Percentiles rank a stretch among this genome's conserved stretches.
These are phyloP conservation scores for Berkeleyomyces rouxiae DNA, from an alignment of 2,329 filamentous ascomycete species.

Conservation along the genomic window DNA sequence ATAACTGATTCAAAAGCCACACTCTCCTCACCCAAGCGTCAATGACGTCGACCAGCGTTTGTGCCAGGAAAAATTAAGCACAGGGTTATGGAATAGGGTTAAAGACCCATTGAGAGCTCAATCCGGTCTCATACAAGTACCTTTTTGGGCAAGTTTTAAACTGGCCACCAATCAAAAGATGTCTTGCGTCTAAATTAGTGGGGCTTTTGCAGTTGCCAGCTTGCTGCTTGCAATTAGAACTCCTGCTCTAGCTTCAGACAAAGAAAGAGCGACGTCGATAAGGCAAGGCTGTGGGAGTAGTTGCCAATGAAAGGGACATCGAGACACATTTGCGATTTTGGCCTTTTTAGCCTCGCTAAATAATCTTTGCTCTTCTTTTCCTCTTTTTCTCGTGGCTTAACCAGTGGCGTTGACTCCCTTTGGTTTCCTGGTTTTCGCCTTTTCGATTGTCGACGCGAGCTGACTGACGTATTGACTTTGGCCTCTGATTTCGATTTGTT, in stretches of 20 bases:
- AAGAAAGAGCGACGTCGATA: not conserved
- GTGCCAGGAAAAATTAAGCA: not conserved
- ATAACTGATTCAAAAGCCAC: not conserved
- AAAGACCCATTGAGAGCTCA: not conserved
- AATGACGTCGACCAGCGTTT: not conserved
- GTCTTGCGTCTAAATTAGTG: not conserved
- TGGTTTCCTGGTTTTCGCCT: not conserved
- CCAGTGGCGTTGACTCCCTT: not conserved
- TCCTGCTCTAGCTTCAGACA: not conserved
- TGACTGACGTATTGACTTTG: not conserved
- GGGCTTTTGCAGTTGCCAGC: not conserved
- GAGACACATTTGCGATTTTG: not conserved
- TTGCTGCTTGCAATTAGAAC: not conserved
- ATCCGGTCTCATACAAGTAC: not conserved
- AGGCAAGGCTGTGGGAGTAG: not conserved
- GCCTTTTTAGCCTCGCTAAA: too few species aligned
- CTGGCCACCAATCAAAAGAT: not conserved
- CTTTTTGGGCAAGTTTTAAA: not conserved
- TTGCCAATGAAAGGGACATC: not conserved
- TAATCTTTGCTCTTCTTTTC: not conserved
- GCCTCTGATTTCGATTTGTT: not conserved
- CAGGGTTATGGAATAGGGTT: slow-evolving; percentile 3
- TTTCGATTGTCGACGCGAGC: not conserved
- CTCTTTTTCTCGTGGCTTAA: not conserved
- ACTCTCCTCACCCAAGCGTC: not conserved